phyloP scores from a whole-genome alignment of 2,329 filamentous ascomycete species.

The Alternaria sp. region DNA sequence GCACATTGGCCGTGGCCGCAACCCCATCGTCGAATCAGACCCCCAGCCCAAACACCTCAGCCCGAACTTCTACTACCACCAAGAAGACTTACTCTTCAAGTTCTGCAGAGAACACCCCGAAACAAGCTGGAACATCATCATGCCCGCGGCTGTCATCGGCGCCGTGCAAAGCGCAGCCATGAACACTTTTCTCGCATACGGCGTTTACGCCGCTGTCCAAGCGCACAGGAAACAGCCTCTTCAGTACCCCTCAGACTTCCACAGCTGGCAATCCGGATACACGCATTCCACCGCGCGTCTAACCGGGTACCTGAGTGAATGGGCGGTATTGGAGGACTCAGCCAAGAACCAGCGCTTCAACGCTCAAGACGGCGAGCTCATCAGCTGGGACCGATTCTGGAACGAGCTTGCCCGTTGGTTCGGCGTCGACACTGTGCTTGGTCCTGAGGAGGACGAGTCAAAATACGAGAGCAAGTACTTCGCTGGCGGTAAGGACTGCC shows the following conservation, averaged over 20 bases:
- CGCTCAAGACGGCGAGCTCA: slow-evolving; percentile 3
- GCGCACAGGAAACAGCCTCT: slow-evolving; percentile 15
- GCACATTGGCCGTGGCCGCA: slow-evolving; percentile 16
- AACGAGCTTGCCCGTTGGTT: slow-evolving; percentile 19
- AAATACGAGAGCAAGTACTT: neutral
- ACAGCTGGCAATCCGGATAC: slow-evolving; percentile 12
- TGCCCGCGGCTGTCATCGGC: slow-evolving; percentile 11
- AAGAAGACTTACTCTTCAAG: slow-evolving; percentile 12
- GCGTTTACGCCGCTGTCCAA: slow-evolving; percentile 15
- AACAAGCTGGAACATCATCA: slow-evolving; percentile 13
- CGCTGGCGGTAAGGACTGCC: slow-evolving; percentile 5
- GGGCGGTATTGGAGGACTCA: slow-evolving; percentile 13
- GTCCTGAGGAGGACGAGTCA: neutral
- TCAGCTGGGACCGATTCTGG: slow-evolving; percentile 14
- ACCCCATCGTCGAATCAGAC: slow-evolving; percentile 17
- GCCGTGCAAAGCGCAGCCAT: slow-evolving; percentile 12
- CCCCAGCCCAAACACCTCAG: slow-evolving; percentile 18
- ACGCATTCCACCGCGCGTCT: slow-evolving; percentile 14
- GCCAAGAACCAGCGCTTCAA: slow-evolving; percentile 15
- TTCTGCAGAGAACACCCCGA: slow-evolving; percentile 10
- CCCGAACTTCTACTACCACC: slow-evolving; percentile 22
- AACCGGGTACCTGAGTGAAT: slow-evolving; percentile 20
- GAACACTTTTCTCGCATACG: slow-evolving; percentile 12
- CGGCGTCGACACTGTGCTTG: slow-evolving; percentile 2
- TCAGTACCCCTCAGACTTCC: slow-evolving; percentile 2